Conservation (phyloP, 2,329 filamentous ascomycete species). For the Ilyonectria sp. region DNA sequence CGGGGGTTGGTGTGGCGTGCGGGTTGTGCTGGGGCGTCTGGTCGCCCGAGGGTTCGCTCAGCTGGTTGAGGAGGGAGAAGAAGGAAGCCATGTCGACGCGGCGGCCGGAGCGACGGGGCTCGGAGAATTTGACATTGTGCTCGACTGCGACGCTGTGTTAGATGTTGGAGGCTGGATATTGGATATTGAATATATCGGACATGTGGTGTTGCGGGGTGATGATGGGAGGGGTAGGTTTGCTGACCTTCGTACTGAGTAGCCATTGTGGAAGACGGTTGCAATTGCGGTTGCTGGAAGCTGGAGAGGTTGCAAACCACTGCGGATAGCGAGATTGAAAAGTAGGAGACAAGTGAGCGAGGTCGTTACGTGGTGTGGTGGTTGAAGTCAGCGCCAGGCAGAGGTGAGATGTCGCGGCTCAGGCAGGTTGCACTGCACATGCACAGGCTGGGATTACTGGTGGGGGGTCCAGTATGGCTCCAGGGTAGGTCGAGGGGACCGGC, state of each 20-base stretch:
- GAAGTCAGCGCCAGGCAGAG: conserved; percentile 28
- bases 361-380: conserved; percentile 1
- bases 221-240: conserved; percentile 33
- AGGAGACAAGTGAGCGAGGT: background rate
- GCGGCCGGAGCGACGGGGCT: conserved; percentile 60
- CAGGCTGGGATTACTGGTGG: background rate
- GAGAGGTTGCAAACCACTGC: background rate
- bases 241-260: conserved; percentile 72
- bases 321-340: background rate
- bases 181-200: conserved; percentile 26
- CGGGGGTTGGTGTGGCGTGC: conserved; percentile 72
- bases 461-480: background rate
- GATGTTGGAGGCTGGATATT: conserved; percentile 25
- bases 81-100: conserved; percentile 77
- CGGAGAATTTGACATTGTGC: conserved; percentile 70
- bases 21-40: conserved; percentile 64
- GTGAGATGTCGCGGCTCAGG: conserved; percentile 8
- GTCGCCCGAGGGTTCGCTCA: conserved; percentile 58
- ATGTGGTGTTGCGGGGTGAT: conserved; percentile 10
- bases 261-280: conserved; percentile 56
- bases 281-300: conserved; percentile 5
- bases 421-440: background rate
- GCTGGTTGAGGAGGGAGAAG: conserved; percentile 69
- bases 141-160: conserved; percentile 64
- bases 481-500: background rate